Evolutionary conservation across 768 basidiomycete species (phyloP), one percentile per base, ranked within the genome.

Genomic region (Podaxis mareebaensis): DNA sequence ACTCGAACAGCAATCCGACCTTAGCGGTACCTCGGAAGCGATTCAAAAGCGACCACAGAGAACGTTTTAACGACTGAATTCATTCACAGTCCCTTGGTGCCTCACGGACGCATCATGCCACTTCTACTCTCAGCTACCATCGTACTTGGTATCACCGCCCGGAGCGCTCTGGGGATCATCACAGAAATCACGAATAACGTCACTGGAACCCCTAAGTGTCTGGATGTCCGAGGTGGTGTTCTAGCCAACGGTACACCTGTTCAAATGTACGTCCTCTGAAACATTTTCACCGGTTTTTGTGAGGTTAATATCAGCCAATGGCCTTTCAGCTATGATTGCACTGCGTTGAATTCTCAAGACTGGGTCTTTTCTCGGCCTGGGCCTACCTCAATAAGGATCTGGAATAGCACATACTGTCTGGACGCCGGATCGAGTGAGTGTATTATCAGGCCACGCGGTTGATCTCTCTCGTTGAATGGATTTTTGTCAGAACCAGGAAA

Each of bases 371-470:
- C 73, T 0, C 72, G 68, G 3, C 69, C 67, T 2, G 71, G 67
- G 1, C 61, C 61, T 15, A 56, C 61, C 12, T 56, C 53, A 5
- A 17, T 63, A 2, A 44, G 17, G 33, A 4, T 58, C n/a, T 33
- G 44, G 53, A 52, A 44, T 20, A 36, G 22, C n/a, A 67, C 69
- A 15, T 78, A 71, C 65, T 77, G 77, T 54, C 65, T 78, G 12
- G 78, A 79, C 44, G 75, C 75, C 4, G 74, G 77, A 26, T 70
- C 72, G 13, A 70, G 74, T 76, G 53, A 64, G 70, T 67, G 10
- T 10, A 53, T 33, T 22, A 36, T 6, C n/a, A 20, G 15, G 38
- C 39, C 36, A 39, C 57, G 22, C 24, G 22, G 22, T 61, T 26
- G 5, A 24, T 7, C 4, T 1, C 12, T 24, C 20, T 6, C 22